Evolutionary conservation across 2,329 filamentous ascomycete species (phyloP).

Genomic region (Xylaria multiplex): DNA sequence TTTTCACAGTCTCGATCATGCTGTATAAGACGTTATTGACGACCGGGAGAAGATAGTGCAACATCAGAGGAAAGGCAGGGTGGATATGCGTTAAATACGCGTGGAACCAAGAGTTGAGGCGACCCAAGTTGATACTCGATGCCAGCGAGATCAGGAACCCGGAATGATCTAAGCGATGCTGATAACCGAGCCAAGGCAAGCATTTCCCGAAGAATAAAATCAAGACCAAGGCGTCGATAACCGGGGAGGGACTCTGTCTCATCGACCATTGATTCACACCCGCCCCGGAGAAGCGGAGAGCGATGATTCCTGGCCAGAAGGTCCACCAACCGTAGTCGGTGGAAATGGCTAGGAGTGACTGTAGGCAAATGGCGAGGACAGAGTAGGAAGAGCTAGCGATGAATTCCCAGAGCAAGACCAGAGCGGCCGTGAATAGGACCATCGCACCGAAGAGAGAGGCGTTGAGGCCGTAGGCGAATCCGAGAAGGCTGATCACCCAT

Average conservation of each 20-base stretch:
- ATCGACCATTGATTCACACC: too few relatives aligned
- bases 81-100: not conserved
- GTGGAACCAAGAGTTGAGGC: not conserved
- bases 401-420: not conserved
- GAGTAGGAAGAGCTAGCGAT: not conserved
- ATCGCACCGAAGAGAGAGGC: conserved; percentile 1
- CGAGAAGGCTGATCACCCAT: not conserved
- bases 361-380: not conserved
- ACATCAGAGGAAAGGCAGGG: not conserved
- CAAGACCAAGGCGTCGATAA: too few relatives aligned
- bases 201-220: not conserved
- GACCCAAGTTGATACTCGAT: not conserved
- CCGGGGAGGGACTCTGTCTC: too few relatives aligned
- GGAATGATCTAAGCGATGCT: too few relatives aligned
- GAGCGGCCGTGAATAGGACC: not conserved
- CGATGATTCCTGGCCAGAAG: conserved; percentile 5
- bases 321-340: conserved; percentile 12
- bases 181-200: too few relatives aligned
- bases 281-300: not conserved
- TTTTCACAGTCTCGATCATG: not conserved
- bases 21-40: not conserved
- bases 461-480: not conserved
- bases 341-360: not conserved
- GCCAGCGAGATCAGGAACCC: not conserved
- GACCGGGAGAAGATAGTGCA: not conserved